Conservation (phyloP, 2,329 filamentous ascomycete species). For the Colletotrichum kahawae region DNA sequence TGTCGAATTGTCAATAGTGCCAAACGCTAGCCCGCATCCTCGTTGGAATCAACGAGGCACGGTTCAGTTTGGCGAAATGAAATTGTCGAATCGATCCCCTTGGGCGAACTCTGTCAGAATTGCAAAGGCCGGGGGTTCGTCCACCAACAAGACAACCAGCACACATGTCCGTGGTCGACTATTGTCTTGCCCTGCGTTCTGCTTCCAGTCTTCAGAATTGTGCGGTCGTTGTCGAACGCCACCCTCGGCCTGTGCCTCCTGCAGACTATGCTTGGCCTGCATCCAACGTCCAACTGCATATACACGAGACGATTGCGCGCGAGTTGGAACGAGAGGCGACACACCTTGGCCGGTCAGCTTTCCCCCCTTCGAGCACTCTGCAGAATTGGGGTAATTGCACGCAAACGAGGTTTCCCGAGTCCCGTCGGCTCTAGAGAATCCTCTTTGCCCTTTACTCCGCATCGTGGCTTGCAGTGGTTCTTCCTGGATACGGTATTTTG, state of each 20-base stretch:
- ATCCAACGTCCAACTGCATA: slow-evolving; percentile 3
- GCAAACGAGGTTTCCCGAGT: background rate
- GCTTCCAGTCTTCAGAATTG: background rate
- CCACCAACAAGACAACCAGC: background rate
- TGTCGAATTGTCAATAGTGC: background rate
- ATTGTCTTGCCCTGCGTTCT: background rate
- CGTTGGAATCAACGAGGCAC: background rate
- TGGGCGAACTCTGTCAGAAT: background rate
- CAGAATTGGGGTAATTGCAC: background rate
- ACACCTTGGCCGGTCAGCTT: background rate
- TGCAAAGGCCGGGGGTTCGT: background rate
- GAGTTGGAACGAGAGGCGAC: background rate
- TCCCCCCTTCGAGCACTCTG: background rate
- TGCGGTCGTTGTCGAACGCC: background rate
- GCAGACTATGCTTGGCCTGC: slow-evolving; percentile 15
- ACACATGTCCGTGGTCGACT: background rate
- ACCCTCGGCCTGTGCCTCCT: slow-evolving; percentile 6
- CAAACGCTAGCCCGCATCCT: slow-evolving; percentile 2
- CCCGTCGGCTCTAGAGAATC: background rate
- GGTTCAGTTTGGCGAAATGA: background rate
- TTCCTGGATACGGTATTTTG: background rate
- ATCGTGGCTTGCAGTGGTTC: background rate
- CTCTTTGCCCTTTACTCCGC: background rate
- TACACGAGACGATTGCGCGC: background rate
- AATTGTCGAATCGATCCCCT: background rate